Conservation (phyloP, 2,329 filamentous ascomycete species). For the Microascus cirrosus region DNA sequence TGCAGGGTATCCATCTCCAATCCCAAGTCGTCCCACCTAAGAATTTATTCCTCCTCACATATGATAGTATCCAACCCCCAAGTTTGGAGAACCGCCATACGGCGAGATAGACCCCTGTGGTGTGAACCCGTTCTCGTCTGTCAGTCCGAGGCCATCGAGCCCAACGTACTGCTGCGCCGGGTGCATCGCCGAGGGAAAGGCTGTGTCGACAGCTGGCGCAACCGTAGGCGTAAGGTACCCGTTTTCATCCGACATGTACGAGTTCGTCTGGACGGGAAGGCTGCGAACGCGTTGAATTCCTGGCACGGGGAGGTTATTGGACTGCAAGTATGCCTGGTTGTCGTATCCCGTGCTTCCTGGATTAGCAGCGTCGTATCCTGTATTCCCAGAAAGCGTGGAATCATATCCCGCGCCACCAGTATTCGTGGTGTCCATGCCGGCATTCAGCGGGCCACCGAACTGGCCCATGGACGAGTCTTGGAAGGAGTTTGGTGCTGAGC, state of each 20-base stretch:
- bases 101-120: slow-evolving; percentile 30
- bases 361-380: no score
- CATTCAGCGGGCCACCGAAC: background rate
- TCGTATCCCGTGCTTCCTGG: background rate
- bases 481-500: background rate
- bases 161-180: background rate
- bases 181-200: slow-evolving; percentile 16
- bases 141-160: background rate
- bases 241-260: background rate
- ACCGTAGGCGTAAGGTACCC: background rate
- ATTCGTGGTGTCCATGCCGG: background rate
- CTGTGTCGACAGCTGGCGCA: slow-evolving; percentile 13
- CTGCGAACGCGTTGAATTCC: slow-evolving; percentile 1
- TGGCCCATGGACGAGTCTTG: background rate
- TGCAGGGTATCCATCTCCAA: background rate
- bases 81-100: slow-evolving; percentile 28
- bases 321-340: background rate
- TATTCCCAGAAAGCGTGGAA: background rate
- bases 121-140: slow-evolving; percentile 18
- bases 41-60: slow-evolving; percentile 1
- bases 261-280: background rate
- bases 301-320: background rate
- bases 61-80: slow-evolving; percentile 22
- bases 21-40: background rate
- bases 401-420: background rate